A percentile compares a stretch with the other conserved stretches of the same genome.
Conservation (phyloP, 768 basidiomycete genomes). For the Rhizopogon vinicolor region DNA sequence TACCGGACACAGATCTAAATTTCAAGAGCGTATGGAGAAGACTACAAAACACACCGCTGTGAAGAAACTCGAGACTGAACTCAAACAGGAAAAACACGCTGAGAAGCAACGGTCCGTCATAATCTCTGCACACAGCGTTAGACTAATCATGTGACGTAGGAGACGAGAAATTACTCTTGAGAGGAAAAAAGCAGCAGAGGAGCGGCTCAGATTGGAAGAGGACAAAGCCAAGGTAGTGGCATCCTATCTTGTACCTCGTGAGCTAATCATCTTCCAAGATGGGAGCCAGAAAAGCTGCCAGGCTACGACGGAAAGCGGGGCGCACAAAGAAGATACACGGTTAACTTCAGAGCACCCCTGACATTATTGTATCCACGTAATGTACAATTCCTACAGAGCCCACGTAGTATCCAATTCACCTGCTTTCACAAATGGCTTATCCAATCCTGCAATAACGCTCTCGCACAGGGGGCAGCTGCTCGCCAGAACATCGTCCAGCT, state of each 20-base stretch:
- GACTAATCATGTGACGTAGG: conserved; percentile 30
- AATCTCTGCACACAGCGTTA: neutral
- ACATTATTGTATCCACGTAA: too few species aligned
- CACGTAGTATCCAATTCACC: conserved; percentile 79
- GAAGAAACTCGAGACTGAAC: conserved; percentile 68
- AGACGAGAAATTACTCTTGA: conserved; percentile 64
- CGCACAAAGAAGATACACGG: conserved; percentile 80
- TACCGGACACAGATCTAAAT: conserved; percentile 62
- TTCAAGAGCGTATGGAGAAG: conserved; percentile 67
- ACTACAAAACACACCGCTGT: conserved; percentile 61
- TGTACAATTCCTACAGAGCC: conserved; percentile 43
- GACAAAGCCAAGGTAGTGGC: conserved; percentile 25
- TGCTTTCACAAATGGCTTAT: conserved; percentile 79
- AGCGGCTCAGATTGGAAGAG: conserved; percentile 51
- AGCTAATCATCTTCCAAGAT: conserved; percentile 42
- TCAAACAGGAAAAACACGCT: conserved; percentile 72
- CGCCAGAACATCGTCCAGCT: conserved; percentile 87
- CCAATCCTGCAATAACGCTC: conserved; percentile 77
- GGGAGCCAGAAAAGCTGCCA: conserved; percentile 74
- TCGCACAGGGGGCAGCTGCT: conserved; percentile 94
- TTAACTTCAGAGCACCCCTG: conserved; percentile 25
- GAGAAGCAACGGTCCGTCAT: conserved; percentile 53
- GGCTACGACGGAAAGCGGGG: conserved; percentile 68
- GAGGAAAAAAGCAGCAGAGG: conserved; percentile 70
- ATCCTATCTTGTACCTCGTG: neutral